A percentile compares a stretch with the other conserved stretches of the same genome.
phyloP scores from a whole-genome alignment of 176 grass and related monocot genomes.

The Oryza nivara region DNA sequence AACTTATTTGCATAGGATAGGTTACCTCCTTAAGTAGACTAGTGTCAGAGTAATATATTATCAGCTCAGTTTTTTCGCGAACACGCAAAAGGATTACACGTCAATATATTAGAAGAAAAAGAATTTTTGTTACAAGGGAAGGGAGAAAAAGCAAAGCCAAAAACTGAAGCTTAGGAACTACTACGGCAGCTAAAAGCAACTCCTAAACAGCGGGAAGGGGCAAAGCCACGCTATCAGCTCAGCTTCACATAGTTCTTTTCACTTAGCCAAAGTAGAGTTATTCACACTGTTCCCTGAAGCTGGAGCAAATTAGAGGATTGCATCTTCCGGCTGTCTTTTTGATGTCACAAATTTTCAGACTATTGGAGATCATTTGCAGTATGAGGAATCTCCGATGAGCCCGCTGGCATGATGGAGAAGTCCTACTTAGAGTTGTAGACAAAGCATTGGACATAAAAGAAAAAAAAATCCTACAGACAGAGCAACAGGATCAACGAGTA shows the following conservation, averaged over 20 bases:
- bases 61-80: not conserved
- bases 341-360: not conserved
- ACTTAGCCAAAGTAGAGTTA: not conserved
- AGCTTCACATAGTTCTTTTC: not conserved
- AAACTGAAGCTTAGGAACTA: too few relatives aligned
- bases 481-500: not conserved
- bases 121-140: too few relatives aligned
- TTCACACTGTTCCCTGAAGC: not conserved
- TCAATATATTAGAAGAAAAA: too few relatives aligned
- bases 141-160: too few relatives aligned
- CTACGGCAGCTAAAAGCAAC: too few relatives aligned
- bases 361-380: not conserved
- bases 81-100: too few relatives aligned
- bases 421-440: too few relatives aligned
- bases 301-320: not conserved
- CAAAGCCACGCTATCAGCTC: not conserved
- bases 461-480: not conserved
- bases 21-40: not conserved
- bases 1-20: too few relatives aligned
- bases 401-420: not conserved
- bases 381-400: not conserved
- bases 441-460: not conserved
- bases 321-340: not conserved
- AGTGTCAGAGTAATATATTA: not conserved
- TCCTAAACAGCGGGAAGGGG: too few relatives aligned